Percentiles rank a stretch among this genome's conserved stretches.
These are phyloP conservation scores for Psidium friedrichsthalianum DNA, from an alignment of 345 rosid species.

Conservation along the genomic window DNA sequence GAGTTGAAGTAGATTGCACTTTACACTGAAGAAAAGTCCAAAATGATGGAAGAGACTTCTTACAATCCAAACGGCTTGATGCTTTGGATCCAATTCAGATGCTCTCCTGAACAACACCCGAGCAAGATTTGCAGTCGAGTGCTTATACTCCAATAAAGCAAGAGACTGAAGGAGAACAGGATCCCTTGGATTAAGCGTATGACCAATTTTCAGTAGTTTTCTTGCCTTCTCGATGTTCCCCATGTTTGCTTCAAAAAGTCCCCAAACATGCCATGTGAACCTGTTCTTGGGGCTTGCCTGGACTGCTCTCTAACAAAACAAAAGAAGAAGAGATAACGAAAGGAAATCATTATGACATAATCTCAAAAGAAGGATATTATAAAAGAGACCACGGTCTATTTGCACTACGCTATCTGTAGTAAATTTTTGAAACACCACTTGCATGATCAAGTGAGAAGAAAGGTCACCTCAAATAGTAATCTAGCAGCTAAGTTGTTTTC, in stretches of 20 bases:
- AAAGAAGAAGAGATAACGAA: neutral
- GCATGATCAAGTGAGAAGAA: neutral
- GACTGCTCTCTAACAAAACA: constrained; percentile 55
- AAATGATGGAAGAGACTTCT: constrained; percentile 16
- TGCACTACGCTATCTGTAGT: neutral
- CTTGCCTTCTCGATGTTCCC: constrained; percentile 65
- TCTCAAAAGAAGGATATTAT: neutral
- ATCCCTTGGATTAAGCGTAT: constrained; percentile 85
- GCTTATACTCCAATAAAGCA: constrained; percentile 76
- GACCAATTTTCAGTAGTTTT: constrained; percentile 87
- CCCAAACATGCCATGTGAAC: constrained; percentile 98
- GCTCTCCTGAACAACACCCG: constrained; percentile 71
- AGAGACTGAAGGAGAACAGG: constrained; percentile 94
- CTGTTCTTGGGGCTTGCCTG: constrained; percentile 96
- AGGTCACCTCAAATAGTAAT: constrained; percentile 72
- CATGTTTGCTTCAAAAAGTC: constrained; percentile 67
- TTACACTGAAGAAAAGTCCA: neutral
- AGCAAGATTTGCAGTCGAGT: constrained; percentile 69
- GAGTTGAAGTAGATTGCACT: neutral
- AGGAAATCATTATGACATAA: neutral
- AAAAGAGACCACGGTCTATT: neutral
- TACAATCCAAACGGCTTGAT: constrained; percentile 97
- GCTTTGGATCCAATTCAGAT: constrained; percentile 72
- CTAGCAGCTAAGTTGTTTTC: constrained; percentile 66
- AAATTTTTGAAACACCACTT: neutral